A percentile compares a stretch with the other conserved stretches of the same genome.
These are phyloP conservation scores for Amanita subjunquillea DNA, from an alignment of 768 basidiomycete genomes.

Conservation along the genomic window DNA sequence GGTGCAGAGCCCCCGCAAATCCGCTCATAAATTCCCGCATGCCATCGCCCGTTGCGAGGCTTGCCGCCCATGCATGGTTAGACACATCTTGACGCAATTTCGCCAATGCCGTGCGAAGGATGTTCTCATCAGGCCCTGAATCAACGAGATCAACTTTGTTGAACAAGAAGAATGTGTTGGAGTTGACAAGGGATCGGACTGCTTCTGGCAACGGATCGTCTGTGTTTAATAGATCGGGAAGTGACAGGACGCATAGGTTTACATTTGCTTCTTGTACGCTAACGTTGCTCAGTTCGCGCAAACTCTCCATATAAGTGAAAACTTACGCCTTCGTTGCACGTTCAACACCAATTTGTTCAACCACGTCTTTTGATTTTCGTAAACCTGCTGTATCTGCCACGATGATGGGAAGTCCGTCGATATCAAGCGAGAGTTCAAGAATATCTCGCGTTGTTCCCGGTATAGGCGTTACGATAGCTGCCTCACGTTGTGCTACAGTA, in stretches of 20 bases:
- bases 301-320: neutral
- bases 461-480: constrained; percentile 80
- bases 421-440: constrained; percentile 75
- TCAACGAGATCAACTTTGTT: constrained; percentile 64
- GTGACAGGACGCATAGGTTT: constrained; percentile 72
- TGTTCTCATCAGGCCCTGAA: neutral
- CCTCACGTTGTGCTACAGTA: constrained; percentile 65
- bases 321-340: constrained; percentile 61
- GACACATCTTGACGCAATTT: constrained; percentile 1
- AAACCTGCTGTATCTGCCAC: constrained; percentile 85
- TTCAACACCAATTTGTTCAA: constrained; percentile 77
- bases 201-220: constrained; percentile 29
- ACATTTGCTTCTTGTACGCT: constrained; percentile 64
- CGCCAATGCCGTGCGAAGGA: neutral
- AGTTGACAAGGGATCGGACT: constrained; percentile 37
- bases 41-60: constrained; percentile 50
- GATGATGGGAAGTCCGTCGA: constrained; percentile 77
- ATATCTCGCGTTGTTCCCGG: constrained; percentile 89
- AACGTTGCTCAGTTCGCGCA: constrained; percentile 1
- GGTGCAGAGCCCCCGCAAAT: constrained; percentile 40
- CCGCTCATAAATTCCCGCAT: constrained; percentile 48
- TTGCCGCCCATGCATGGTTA: constrained; percentile 43
- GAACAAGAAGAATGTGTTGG: constrained; percentile 57
- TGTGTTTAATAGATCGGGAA: constrained; percentile 32
- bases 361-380: constrained; percentile 52